Conservation (phyloP, 176 grass and related monocot genomes). For the Melocanna baccifera region DNA sequence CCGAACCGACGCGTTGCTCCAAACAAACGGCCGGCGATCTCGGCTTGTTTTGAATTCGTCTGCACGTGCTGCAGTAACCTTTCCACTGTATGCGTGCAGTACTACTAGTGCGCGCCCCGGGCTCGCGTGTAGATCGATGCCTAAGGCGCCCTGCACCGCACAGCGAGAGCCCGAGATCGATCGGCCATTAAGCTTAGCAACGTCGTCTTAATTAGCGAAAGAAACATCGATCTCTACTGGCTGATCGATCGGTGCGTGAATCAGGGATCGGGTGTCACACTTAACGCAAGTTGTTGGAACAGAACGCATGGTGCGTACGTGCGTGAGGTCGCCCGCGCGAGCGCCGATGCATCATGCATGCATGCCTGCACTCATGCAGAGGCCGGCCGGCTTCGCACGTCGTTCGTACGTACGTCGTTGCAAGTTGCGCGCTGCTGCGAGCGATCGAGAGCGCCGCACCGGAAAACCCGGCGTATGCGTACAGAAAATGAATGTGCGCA, state of each 20-base stretch:
- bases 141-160: too few species aligned
- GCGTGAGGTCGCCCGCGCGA: too few species aligned
- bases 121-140: not conserved
- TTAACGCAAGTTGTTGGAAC: not conserved
- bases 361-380: not conserved
- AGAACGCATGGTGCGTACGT: not conserved
- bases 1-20: not conserved
- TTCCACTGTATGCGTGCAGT: not conserved
- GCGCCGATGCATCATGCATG: not conserved
- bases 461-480: not conserved
- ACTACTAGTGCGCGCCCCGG: not conserved
- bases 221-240: not conserved
- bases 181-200: not conserved
- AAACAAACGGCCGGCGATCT: not conserved
- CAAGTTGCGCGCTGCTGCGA: not conserved
- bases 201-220: not conserved
- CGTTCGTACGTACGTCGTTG: not conserved
- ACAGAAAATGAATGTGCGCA: not conserved
- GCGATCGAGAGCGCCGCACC: not conserved
- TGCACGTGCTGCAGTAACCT: constrained; percentile 11
- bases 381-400: not conserved
- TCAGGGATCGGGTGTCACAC: not conserved
- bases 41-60: not conserved
- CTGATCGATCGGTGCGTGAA: not conserved
- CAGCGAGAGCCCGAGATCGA: not conserved